Evolutionary conservation across 2,329 filamentous ascomycete genomes (phyloP).

Genomic region (Metarhizium humberi): DNA sequence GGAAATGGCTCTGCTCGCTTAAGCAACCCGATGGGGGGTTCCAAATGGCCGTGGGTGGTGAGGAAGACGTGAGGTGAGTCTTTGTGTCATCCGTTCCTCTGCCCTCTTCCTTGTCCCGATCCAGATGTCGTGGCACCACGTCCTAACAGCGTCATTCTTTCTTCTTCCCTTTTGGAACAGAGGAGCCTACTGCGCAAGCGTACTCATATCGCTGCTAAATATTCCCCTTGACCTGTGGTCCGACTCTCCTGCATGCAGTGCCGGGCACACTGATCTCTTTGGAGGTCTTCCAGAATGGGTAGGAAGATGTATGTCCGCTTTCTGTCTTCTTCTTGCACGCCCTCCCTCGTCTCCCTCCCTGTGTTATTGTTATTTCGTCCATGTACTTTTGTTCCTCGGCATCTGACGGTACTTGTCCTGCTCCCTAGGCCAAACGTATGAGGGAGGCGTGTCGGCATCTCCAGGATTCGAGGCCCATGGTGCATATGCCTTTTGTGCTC

Average conservation of each 20-base stretch:
- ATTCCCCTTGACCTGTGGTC: conserved; percentile 71
- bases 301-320: conserved; percentile 55
- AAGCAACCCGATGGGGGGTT: conserved; percentile 91
- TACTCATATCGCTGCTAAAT: conserved; percentile 73
- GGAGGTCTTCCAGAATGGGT: conserved; percentile 73
- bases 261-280: conserved; percentile 56
- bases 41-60: conserved; percentile 73
- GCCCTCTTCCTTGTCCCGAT: background rate
- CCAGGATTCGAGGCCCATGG: conserved; percentile 90
- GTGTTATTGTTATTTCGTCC: conserved; percentile 6
- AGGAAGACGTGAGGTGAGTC: conserved; percentile 75
- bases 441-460: conserved; percentile 82
- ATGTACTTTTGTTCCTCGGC: conserved; percentile 2
- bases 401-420: conserved; percentile 2
- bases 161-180: conserved; percentile 31
- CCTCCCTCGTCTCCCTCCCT: conserved; percentile 2
- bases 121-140: conserved; percentile 9
- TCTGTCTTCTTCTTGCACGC: conserved; percentile 1
- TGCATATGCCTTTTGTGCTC: conserved; percentile 89
- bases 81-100: background rate
- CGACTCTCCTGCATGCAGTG: conserved; percentile 57
- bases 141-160: conserved; percentile 7
- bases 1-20: conserved; percentile 78
- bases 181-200: conserved; percentile 85
- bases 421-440: conserved; percentile 71